Percentiles rank a stretch among this genome's conserved stretches.
Conservation (phyloP, 2,329 filamentous ascomycete species). For the Fusarium humuli region DNA sequence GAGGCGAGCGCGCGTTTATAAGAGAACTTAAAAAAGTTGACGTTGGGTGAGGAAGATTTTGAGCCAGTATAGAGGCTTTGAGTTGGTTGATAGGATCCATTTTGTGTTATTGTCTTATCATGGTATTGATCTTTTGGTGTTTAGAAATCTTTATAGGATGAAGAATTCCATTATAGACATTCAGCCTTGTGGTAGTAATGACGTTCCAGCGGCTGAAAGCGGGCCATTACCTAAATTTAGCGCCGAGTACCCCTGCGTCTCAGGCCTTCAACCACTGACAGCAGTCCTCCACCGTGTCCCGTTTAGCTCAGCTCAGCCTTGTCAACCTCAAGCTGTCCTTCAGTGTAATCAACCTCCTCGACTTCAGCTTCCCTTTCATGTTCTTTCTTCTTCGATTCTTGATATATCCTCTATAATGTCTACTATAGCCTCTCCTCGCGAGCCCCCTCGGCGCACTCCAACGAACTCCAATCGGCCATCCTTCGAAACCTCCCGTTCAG, state of each 20-base stretch:
- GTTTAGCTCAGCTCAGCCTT: constrained; percentile 29
- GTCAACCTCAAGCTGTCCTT: constrained; percentile 21
- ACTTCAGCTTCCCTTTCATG: neutral
- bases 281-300: constrained; percentile 36
- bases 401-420: constrained; percentile 64
- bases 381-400: neutral
- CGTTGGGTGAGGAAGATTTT: constrained; percentile 66
- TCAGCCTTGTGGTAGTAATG: constrained; percentile 41
- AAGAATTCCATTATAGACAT: neutral
- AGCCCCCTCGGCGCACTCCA: constrained; percentile 69
- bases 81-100: constrained; percentile 61
- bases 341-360: neutral
- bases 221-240: constrained; percentile 39
- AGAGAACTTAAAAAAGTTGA: constrained; percentile 73
- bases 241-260: constrained; percentile 20
- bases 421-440: constrained; percentile 72
- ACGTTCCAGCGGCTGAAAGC: constrained; percentile 43
- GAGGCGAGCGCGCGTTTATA: constrained; percentile 64
- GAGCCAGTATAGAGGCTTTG: constrained; percentile 60
- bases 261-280: constrained; percentile 31
- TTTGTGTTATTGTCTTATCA: constrained; percentile 15
- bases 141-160: constrained; percentile 8
- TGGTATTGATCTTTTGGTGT: constrained; percentile 15
- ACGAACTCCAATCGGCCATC: constrained; percentile 82
- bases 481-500: constrained; percentile 73